Evolutionary conservation across 2,329 filamentous ascomycete species (phyloP).

Genomic region (Fusarium denticulatum): DNA sequence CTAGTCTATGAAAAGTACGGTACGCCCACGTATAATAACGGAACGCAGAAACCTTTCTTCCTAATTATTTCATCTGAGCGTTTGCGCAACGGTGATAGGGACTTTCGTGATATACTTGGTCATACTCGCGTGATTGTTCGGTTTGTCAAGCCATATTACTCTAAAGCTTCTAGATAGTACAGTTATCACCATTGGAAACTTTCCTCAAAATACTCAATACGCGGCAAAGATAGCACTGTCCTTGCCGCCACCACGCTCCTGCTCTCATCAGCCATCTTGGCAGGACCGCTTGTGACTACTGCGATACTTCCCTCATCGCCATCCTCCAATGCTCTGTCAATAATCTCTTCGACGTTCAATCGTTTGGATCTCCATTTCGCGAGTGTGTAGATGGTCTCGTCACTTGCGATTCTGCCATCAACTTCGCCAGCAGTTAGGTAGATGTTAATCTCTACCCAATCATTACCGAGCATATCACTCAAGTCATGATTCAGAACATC

Average conservation of each 20-base stretch:
- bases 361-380: not conserved
- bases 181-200: slow-evolving; percentile 8
- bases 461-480: not conserved
- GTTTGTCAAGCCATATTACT: not conserved
- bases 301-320: not conserved
- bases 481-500: not conserved
- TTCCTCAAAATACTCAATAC: slow-evolving; percentile 16
- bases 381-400: not conserved
- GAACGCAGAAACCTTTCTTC: not conserved
- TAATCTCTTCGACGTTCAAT: not conserved
- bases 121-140: not conserved
- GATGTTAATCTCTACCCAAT: not conserved
- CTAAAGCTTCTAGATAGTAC: accelerated
- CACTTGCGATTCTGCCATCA: not conserved
- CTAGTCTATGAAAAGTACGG: not conserved
- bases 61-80: not conserved
- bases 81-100: not conserved
- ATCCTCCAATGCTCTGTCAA: not conserved
- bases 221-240: not conserved
- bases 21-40: not conserved
- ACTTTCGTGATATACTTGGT: not conserved
- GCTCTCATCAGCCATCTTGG: slow-evolving; percentile 18
- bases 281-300: slow-evolving; percentile 12
- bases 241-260: not conserved
- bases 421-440: not conserved